phyloP scores from a whole-genome alignment of 257 asterid species.

The Capsicum rhomboideum region DNA sequence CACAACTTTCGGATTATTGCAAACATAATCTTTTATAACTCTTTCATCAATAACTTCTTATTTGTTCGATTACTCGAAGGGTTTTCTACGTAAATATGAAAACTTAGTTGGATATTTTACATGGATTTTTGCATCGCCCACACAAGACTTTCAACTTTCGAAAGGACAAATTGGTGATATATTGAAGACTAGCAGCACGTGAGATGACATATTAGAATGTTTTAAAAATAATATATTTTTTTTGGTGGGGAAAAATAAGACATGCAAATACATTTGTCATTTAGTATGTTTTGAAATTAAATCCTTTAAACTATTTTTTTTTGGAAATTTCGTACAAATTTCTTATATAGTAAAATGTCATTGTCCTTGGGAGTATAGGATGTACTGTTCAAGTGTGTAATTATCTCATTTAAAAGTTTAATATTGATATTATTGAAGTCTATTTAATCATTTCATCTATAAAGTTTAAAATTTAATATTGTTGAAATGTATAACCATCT shows the following conservation, averaged over 20 bases:
- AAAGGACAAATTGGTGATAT: background rate
- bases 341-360: background rate
- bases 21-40: too few species aligned
- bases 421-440: background rate
- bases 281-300: background rate
- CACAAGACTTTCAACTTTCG: background rate
- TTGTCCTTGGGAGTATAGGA: too few species aligned
- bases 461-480: background rate
- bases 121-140: background rate
- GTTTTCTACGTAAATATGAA: too few species aligned
- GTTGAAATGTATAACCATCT: background rate
- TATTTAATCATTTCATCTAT: background rate
- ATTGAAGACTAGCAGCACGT: background rate
- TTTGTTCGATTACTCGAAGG: too few species aligned
- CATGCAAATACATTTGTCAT: too few species aligned
- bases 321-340: background rate
- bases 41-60: too few species aligned
- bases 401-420: too few species aligned
- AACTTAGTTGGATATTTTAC: too few species aligned
- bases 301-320: background rate
- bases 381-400: too few species aligned
- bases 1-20: too few species aligned
- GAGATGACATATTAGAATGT: background rate
- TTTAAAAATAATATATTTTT: too few species aligned
- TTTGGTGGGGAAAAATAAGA: too few species aligned